Evolutionary conservation across 2,329 filamentous ascomycete species (phyloP).

Genomic region (Nemania sp.): DNA sequence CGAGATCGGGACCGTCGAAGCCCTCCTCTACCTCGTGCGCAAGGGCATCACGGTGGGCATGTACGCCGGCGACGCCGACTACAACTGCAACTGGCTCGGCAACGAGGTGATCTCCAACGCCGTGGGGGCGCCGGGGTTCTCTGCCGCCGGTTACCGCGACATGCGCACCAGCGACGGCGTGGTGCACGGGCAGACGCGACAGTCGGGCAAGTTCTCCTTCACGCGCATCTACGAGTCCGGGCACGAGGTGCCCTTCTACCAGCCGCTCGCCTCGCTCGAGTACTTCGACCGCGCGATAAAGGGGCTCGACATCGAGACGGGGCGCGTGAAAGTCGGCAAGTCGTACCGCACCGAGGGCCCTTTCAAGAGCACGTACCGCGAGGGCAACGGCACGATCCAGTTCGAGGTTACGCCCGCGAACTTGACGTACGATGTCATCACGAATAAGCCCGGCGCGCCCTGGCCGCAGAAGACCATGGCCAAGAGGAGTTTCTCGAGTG

Average conservation of each 20-base stretch:
- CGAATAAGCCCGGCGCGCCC: slow-evolving; percentile 47
- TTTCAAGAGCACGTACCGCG: slow-evolving; percentile 58
- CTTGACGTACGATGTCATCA: slow-evolving; percentile 50
- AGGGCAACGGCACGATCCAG: slow-evolving; percentile 55
- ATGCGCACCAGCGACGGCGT: slow-evolving; percentile 55
- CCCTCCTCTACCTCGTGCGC: slow-evolving; percentile 43
- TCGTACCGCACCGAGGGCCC: slow-evolving; percentile 56
- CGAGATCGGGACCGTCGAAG: slow-evolving; percentile 45
- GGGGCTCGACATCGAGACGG: slow-evolving; percentile 63
- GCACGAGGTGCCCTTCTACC: slow-evolving; percentile 65
- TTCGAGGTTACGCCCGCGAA: slow-evolving; percentile 49
- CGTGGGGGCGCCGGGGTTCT: slow-evolving; percentile 56
- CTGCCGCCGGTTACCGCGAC: slow-evolving; percentile 60
- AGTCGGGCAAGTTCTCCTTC: slow-evolving; percentile 63
- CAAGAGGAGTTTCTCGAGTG: slow-evolving; percentile 42
- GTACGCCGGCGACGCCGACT: slow-evolving; percentile 52
- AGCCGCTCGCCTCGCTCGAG: slow-evolving; percentile 61
- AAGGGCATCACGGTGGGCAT: slow-evolving; percentile 45
- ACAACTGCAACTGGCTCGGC: slow-evolving; percentile 53
- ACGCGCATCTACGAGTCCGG: slow-evolving; percentile 59
- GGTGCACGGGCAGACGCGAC: slow-evolving; percentile 66
- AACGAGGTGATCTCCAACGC: slow-evolving; percentile 47
- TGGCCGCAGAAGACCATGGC: slow-evolving; percentile 44
- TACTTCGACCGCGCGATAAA: slow-evolving; percentile 62
- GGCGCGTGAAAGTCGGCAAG: slow-evolving; percentile 1